Evolutionary conservation across 2,329 filamentous ascomycete species (phyloP).

Genomic region (Penicillium sp.): DNA sequence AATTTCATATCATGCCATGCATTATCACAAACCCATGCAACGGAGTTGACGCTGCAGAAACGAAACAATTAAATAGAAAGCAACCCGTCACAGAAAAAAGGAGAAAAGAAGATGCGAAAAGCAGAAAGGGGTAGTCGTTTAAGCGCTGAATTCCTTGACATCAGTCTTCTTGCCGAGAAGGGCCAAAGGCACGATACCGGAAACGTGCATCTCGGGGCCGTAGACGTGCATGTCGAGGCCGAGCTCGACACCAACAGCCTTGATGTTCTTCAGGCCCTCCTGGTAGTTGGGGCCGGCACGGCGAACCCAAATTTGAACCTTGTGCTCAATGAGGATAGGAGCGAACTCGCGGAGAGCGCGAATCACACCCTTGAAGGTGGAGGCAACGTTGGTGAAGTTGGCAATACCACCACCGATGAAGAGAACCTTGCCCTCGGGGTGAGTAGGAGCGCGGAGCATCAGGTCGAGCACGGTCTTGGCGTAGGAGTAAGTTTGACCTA

Average conservation of each 20-base stretch:
- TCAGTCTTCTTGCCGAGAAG: conserved; percentile 59
- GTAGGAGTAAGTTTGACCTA: conserved; percentile 89
- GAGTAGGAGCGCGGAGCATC: conserved; percentile 83
- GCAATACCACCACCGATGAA: conserved; percentile 99
- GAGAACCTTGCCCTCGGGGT: conserved; percentile 90
- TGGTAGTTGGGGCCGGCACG: conserved; percentile 96
- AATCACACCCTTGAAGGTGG: conserved; percentile 99
- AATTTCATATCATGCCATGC: conserved; percentile 36
- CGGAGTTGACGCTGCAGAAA: conserved; percentile 24
- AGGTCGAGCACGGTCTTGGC: conserved; percentile 93
- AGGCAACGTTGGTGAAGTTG: conserved; percentile 99
- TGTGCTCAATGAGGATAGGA: conserved; percentile 83
- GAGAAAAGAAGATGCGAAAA: conserved; percentile 22
- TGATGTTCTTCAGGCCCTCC: conserved; percentile 99
- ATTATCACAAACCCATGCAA: conserved; percentile 32
- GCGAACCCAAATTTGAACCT: conserved; percentile 94
- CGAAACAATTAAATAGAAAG: conserved; percentile 11
- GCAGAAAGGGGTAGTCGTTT: conserved; percentile 19
- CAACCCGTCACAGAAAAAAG: too few relatives aligned
- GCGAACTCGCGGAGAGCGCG: conserved; percentile 88
- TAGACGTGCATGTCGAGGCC: conserved; percentile 91
- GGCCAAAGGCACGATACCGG: conserved; percentile 90
- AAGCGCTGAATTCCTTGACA: conserved; percentile 54
- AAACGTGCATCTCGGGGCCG: conserved; percentile 79
- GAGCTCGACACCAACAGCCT: conserved; percentile 88